phyloP scores from a whole-genome alignment of 2,329 filamentous ascomycete species.

The Waltergamsia citrina region DNA sequence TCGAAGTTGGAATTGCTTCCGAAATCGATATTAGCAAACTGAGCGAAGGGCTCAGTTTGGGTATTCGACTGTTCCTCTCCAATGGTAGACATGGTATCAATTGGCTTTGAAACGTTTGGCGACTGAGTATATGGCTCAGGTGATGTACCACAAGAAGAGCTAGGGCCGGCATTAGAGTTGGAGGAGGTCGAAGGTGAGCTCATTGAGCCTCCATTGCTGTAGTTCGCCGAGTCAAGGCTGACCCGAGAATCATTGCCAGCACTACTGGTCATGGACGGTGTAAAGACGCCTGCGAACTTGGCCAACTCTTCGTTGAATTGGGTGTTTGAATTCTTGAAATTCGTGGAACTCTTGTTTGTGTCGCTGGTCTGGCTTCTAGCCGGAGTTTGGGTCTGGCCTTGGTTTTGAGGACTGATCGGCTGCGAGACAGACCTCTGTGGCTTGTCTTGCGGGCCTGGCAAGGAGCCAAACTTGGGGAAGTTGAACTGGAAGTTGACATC shows the following conservation, averaged over 20 bases:
- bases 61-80: constrained; percentile 49
- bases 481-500: constrained; percentile 90
- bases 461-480: constrained; percentile 84
- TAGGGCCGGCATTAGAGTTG: constrained; percentile 48
- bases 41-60: constrained; percentile 18
- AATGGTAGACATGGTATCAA: constrained; percentile 55
- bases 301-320: constrained; percentile 38
- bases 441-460: constrained; percentile 38
- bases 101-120: constrained; percentile 53
- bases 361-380: constrained; percentile 3
- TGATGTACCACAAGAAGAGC: constrained; percentile 65
- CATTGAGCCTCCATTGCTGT: constrained; percentile 39
- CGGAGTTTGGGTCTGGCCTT: constrained; percentile 13
- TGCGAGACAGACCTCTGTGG: constrained; percentile 16
- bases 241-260: constrained; percentile 35
- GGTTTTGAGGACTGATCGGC: constrained; percentile 19
- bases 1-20: constrained; percentile 51
- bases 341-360: too few relatives aligned
- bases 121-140: constrained; percentile 63
- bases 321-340: constrained; percentile 12
- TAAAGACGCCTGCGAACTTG: constrained; percentile 50
- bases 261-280: constrained; percentile 38
- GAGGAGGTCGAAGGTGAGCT: constrained; percentile 58
- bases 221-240: constrained; percentile 41
- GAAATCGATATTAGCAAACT: constrained; percentile 24